Percentiles rank a stretch among this genome's conserved stretches.
Evolutionary conservation across 352 stramenopile genomes (phyloP).

Genomic region (Pythium utonaiense): DNA sequence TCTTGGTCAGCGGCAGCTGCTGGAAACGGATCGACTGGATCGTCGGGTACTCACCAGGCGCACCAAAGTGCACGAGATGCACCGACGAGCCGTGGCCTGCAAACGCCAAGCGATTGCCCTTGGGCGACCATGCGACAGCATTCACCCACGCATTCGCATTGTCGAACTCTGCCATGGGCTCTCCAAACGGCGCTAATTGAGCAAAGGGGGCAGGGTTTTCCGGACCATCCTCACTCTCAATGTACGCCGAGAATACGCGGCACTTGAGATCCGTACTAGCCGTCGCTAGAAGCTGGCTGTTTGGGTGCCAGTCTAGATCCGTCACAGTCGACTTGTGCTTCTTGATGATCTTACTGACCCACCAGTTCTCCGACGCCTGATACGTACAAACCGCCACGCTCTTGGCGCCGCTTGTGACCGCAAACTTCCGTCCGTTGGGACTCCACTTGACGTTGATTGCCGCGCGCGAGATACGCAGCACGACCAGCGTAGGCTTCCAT

Average conservation of each 20-base stretch:
- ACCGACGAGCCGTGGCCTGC: constrained; percentile 89
- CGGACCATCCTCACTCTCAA: constrained; percentile 76
- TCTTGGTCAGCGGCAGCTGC: constrained; percentile 77
- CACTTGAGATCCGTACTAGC: constrained; percentile 92
- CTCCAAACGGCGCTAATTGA: constrained; percentile 72
- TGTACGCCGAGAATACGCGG: constrained; percentile 89
- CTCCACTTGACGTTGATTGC: constrained; percentile 94
- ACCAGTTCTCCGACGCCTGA: constrained; percentile 92
- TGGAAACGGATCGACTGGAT: constrained; percentile 87
- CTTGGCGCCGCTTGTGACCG: constrained; percentile 90
- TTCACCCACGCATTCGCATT: constrained; percentile 91
- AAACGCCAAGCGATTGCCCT: constrained; percentile 87
- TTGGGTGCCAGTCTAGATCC: constrained; percentile 91
- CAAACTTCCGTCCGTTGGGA: constrained; percentile 92
- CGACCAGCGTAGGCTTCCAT: constrained; percentile 91
- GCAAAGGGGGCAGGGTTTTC: constrained; percentile 70
- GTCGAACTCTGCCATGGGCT: constrained; percentile 82
- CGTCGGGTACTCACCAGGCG: constrained; percentile 62
- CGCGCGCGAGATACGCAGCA: constrained; percentile 90
- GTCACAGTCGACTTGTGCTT: constrained; percentile 94
- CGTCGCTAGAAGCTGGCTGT: constrained; percentile 90
- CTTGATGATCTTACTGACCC: constrained; percentile 96
- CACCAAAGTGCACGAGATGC: constrained; percentile 86
- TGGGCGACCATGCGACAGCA: constrained; percentile 89
- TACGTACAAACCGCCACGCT: constrained; percentile 93